phyloP scores from a whole-genome alignment of 2,329 filamentous ascomycete genomes.

The Balansia obtecta region DNA sequence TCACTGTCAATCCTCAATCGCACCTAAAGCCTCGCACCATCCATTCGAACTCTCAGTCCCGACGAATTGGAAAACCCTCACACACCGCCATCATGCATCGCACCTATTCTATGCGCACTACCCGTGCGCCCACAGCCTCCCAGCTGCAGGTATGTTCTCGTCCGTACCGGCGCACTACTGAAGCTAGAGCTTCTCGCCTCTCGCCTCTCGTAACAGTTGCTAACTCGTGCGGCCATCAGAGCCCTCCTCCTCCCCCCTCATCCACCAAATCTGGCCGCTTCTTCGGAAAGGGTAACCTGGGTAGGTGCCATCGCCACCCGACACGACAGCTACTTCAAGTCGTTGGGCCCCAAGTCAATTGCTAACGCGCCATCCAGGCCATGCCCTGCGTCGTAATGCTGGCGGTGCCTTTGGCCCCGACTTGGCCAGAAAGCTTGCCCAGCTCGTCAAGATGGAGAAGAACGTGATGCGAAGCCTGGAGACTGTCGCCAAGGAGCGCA shows the following conservation, averaged over 20 bases:
- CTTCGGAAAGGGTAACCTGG: conserved; percentile 75
- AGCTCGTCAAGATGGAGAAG: conserved; percentile 99
- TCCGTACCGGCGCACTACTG: neutral
- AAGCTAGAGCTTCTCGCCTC: neutral
- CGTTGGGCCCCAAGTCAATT: neutral
- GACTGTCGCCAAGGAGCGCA: conserved; percentile 84
- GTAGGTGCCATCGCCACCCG: conserved; percentile 40
- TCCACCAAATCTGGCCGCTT: conserved; percentile 83
- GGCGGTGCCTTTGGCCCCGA: conserved; percentile 73
- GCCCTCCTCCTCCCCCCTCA: conserved; percentile 82
- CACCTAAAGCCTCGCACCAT: neutral
- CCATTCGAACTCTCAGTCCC: conserved; percentile 1
- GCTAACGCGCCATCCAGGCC: conserved; percentile 26
- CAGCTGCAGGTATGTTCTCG: conserved; percentile 40
- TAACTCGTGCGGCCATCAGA: conserved; percentile 38
- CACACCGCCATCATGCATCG: conserved; percentile 64
- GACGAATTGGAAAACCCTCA: conserved; percentile 11
- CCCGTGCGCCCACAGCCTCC: conserved; percentile 88
- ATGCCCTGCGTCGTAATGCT: conserved; percentile 59
- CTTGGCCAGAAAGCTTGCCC: conserved; percentile 91
- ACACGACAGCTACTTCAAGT: neutral
- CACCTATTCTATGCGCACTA: conserved; percentile 97
- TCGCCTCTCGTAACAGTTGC: neutral
- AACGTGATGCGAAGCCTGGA: conserved; percentile 99
- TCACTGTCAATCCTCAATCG: neutral